Percentiles rank a stretch among this genome's conserved stretches.
Conservation (phyloP, 441 rosid species). For the Brassica hybrid region DNA sequence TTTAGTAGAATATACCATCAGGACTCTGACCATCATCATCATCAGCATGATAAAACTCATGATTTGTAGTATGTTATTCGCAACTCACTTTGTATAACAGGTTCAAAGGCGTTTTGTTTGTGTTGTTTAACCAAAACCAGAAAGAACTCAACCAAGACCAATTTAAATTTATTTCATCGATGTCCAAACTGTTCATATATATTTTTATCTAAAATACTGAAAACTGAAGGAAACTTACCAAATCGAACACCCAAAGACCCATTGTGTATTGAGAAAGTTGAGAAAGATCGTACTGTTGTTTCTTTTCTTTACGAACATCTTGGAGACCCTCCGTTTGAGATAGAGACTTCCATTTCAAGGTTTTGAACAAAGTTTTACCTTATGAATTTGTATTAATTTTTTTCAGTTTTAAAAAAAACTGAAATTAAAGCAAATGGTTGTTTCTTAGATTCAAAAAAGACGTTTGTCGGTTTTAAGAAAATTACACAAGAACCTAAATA, state of each 20-base stretch:
- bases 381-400: background rate
- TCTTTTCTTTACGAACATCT: background rate
- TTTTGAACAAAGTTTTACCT: background rate
- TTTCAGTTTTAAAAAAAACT: background rate
- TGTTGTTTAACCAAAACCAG: background rate
- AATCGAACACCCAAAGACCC: background rate
- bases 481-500: background rate
- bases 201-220: background rate
- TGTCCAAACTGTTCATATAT: background rate
- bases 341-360: background rate
- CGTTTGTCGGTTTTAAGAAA: background rate
- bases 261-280: background rate
- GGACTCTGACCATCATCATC: too few species aligned
- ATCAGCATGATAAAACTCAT: too few species aligned
- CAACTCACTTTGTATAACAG: too few species aligned
- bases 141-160: background rate
- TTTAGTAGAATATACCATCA: constrained; percentile 16
- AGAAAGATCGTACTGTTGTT: background rate
- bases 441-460: background rate
- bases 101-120: too few species aligned
- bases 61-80: background rate
- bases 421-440: background rate
- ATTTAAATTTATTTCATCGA: background rate
- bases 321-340: background rate
- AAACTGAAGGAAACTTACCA: background rate